These are phyloP conservation scores for Forsythia viridissima DNA, from an alignment of 257 asterid species.

Conservation along the genomic window DNA sequence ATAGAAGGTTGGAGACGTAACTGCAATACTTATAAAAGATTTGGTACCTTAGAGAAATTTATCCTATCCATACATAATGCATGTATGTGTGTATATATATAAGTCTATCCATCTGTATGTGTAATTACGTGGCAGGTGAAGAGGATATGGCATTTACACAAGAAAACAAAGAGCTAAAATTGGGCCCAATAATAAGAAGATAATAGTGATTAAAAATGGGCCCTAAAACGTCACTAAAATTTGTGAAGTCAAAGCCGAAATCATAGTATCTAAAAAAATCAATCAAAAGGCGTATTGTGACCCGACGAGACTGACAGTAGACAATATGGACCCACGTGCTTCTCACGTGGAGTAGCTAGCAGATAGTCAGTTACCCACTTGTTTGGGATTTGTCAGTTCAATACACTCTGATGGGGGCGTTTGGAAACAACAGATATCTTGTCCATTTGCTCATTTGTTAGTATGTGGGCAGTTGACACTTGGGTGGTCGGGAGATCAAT, in stretches of 20 bases:
- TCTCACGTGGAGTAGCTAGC: constrained; percentile 23
- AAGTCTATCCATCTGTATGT: too few species aligned
- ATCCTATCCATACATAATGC: too few species aligned
- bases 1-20: too few species aligned
- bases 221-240: not conserved
- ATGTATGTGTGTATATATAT: too few species aligned
- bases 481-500: too few species aligned
- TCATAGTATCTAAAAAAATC: constrained; percentile 19
- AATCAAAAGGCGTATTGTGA: constrained; percentile 7
- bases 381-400: not conserved
- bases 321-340: constrained; percentile 34
- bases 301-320: not conserved
- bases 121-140: not conserved
- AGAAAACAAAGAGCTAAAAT: not conserved
- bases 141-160: not conserved
- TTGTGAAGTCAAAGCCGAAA: constrained; percentile 33
- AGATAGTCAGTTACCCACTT: not conserved
- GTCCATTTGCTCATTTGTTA: too few species aligned
- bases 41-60: too few species aligned
- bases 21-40: too few species aligned
- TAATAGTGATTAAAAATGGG: not conserved
- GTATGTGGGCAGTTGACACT: too few species aligned
- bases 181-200: not conserved
- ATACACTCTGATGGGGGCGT: not conserved
- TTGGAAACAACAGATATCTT: not conserved